Evolutionary conservation across 768 basidiomycete species (phyloP), one percentile per base, ranked within the genome.

Genomic region (Tylopilus sp.): DNA sequence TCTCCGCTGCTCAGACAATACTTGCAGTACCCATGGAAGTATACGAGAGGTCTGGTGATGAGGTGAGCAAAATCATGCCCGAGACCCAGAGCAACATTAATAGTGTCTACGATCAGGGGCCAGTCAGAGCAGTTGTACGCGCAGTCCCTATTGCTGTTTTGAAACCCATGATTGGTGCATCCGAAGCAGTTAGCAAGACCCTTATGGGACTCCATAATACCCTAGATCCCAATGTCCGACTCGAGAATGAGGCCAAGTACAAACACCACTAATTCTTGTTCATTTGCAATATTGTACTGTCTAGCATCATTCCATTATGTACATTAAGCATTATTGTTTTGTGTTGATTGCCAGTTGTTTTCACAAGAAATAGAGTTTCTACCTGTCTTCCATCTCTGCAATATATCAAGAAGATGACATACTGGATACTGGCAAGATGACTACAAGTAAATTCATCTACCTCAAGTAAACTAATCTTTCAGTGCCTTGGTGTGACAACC

Each of bases 1-100:
- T 86, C 61, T 91, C 90, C 38, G 97, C 97, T 25, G 97, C 96
- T 24, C 96, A 99, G 73, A 99, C 97, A 0, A 98, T 99, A 56
- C 79, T 99, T 33, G 96, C 97, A 1, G 92, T 99, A 1, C 97
- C 97, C 1, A 98, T 98, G 96, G 97, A 98, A 70, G 93, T 98
- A 12, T 96, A 98, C 61, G 97, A 99, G 71, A 79, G 89, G 54
- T 89, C 93, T 11, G 92, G 92, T 9, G 88, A 86, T 52, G 91
- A 97, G 81, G 95, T 89, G 60, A 62, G 80, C 73, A 13, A 22
- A 31, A 37, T 8, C 1, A 16, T 14, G 4, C 29, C 45, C 3
- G 25, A 53, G 22, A n/a, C 42, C 16, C 12, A 24, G 12, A 25
- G 17, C 46, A 13, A 31, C 30, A 19, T 25, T 44, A 21, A 29